Percentiles rank a stretch among this genome's conserved stretches.
Conservation (phyloP, 768 basidiomycete species). For the Pisolithus tinctorius region DNA sequence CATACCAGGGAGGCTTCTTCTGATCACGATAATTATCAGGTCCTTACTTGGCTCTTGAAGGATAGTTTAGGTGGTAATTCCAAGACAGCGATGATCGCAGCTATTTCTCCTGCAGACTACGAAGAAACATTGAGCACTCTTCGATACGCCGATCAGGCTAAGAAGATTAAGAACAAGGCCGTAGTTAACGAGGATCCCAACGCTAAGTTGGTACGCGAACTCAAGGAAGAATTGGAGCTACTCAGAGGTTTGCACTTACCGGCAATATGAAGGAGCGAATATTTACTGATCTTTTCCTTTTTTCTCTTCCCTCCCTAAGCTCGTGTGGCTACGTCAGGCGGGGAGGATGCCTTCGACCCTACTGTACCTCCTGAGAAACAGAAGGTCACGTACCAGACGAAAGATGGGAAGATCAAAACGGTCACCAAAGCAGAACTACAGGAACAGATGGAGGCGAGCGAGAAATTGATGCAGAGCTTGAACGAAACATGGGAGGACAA, state of each 20-base stretch:
- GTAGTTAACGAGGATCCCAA: slow-evolving; percentile 99
- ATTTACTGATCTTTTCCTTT: too few relatives aligned
- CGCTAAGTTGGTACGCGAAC: slow-evolving; percentile 95
- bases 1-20: neutral
- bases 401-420: slow-evolving; percentile 89
- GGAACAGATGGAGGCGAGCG: slow-evolving; percentile 92
- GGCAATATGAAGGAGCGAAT: neutral
- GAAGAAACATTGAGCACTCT: slow-evolving; percentile 96
- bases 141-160: slow-evolving; percentile 96
- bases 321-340: slow-evolving; percentile 61
- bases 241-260: slow-evolving; percentile 56
- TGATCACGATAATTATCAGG: slow-evolving; percentile 36
- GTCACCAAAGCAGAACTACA: slow-evolving; percentile 97
- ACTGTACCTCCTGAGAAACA: slow-evolving; percentile 89
- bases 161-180: slow-evolving; percentile 99
- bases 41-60: slow-evolving; percentile 96
- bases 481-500: slow-evolving; percentile 98
- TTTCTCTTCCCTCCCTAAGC: slow-evolving; percentile 32
- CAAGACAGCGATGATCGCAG: slow-evolving; percentile 99
- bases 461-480: slow-evolving; percentile 89
- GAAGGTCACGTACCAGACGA: slow-evolving; percentile 89
- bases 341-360: slow-evolving; percentile 80
- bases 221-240: slow-evolving; percentile 95
- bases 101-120: slow-evolving; percentile 97
- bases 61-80: slow-evolving; percentile 96